These are phyloP conservation scores for Mycena amicta DNA, from an alignment of 768 basidiomycete species.

Conservation along the genomic window DNA sequence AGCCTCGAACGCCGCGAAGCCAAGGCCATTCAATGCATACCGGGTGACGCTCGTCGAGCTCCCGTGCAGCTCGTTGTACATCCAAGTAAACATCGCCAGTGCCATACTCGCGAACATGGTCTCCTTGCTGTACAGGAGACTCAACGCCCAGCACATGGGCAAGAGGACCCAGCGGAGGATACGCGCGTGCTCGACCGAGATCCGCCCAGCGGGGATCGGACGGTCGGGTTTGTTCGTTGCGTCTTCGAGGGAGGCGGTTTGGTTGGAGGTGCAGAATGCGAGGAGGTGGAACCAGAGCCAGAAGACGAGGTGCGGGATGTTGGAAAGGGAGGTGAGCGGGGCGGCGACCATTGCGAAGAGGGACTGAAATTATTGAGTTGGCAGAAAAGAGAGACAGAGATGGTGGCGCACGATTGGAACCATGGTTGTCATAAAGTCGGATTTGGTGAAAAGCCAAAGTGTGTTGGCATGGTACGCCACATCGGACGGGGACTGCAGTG, in stretches of 20 bases:
- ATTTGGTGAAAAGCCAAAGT: constrained; percentile 31
- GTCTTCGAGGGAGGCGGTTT: constrained; percentile 34
- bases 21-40: constrained; percentile 17
- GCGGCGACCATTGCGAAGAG: constrained; percentile 24
- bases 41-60: constrained; percentile 5
- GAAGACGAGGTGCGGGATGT: constrained; percentile 27
- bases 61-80: constrained; percentile 19
- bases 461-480: not conserved
- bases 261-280: constrained; percentile 41
- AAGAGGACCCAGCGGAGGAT: constrained; percentile 35
- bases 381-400: not conserved
- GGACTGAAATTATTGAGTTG: not conserved
- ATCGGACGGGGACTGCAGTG: not conserved
- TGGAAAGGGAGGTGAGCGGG: constrained; percentile 12
- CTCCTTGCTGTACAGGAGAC: constrained; percentile 12
- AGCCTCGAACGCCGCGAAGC: constrained; percentile 22
- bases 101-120: constrained; percentile 17
- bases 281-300: constrained; percentile 47
- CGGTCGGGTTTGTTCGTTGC: constrained; percentile 36
- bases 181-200: constrained; percentile 23
- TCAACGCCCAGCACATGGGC: constrained; percentile 27
- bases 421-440: constrained; percentile 35
- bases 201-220: constrained; percentile 36
- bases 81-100: constrained; percentile 13
- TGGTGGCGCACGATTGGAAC: constrained; percentile 32